Base-by-base conservation (phyloP, 306 rosid species). In the Cercis canadensis region DNA sequence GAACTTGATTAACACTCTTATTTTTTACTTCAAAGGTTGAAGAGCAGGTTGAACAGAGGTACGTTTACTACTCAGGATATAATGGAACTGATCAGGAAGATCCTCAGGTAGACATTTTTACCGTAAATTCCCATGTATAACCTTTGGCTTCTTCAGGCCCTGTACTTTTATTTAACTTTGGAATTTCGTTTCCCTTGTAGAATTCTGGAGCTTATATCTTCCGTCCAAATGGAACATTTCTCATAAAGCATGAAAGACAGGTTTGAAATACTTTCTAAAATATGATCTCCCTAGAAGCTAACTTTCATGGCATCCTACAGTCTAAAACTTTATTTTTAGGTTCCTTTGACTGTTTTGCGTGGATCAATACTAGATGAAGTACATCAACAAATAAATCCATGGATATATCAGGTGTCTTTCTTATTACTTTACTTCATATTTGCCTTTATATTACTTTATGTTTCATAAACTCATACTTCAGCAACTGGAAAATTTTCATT, bases 161-260 rank as follows among this genome's bases (percentile, higher is more conserved):
- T 32, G 9, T 50, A 21, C 50, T 37, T 46, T 52, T 52, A 47
- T 29, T 61, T 51, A 62, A 75, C 72, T 47, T 31, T 24, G 62
- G 12, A 33, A 43, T 66, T 65, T 78, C 32, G 65, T 75, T 65
- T 75, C 33, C 66, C 57, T 47, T 32, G 16, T 83, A 83, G 87
- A 83, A 83, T 70, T 72, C 89, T 24, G 89, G 89, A 16, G 89
- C 89, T 18, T 85, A 82, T 29, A 9, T 85, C 70, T 85, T 85
- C 62, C 89, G 89, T 66, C 89, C 89, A 44, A 85, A 85, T 74
- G 79, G 76, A 36, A 76, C 89, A 39, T 40, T 54, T 74, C 81
- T 17, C 64, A 61, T 85, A 49, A 74, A 76, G 51, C 67, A 72
- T 62, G 77, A 79, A 61, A 63, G 15, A 51, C 78, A 76, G 89